Evolutionary conservation across 352 stramenopile genomes (phyloP), one percentile per base, ranked within the genome.

Genomic region (Phytopythium chamaehyphon): DNA sequence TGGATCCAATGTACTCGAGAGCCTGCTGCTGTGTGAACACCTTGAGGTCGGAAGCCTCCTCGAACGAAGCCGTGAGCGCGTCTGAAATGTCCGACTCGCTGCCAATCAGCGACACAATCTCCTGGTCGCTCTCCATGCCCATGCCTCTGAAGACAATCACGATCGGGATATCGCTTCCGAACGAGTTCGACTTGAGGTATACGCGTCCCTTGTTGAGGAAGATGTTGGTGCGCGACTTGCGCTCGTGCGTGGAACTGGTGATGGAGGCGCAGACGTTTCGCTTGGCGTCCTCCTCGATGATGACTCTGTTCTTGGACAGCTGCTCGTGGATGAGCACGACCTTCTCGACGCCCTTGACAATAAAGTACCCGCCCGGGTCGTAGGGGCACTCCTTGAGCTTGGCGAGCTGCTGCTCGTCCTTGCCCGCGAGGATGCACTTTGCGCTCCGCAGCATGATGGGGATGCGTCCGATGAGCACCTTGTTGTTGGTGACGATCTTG

Each of bases 241-340:
- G 85, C 71, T 99, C 97, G 68, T 99, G 95, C 8, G 98, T 99
- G 6, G 96, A 99, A 49, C 92, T 98, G 14, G 97, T 99, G 58
- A 99, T 99, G 40, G 82, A 87, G 15, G 94, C 94, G 59, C 83
- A 95, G 23, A 97, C 78, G 50, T 96, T 93, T 42, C 84, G 84
- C 64, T 95, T 96, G 61, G 59, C 62, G 58, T 99, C 97, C 66
- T 98, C 82, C 74, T 99, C 97, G 43, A 99, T 93, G 69, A 99
- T 99, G 19, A 99, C 95, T 61, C 97, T 84, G 86, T 99, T 99
- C 74, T 99, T 99, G 36, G 84, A 98, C 43, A 99, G 69, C 69
- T 99, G 98, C 55, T 99, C 98, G 71, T 99, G 97, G 68, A 99
- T 99, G 4, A 99, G 74, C 69, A 99, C 98, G 16, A 99, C 97